phyloP scores from a whole-genome alignment of 176 grass and related monocot genomes.

The Carex littledalei region DNA sequence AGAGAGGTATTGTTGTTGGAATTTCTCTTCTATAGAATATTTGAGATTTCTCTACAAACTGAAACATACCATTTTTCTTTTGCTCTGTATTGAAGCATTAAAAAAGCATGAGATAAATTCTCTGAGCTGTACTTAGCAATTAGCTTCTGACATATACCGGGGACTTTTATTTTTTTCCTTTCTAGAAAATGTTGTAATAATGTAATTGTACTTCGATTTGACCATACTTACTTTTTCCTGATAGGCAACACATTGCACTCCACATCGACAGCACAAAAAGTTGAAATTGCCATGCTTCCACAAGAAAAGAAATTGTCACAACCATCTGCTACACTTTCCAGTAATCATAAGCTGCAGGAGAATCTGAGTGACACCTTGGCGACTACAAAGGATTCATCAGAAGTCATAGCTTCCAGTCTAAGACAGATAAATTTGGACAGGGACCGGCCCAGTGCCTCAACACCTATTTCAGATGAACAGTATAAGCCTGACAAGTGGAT shows the following conservation, averaged over 20 bases:
- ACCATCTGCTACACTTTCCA: conserved; percentile 23
- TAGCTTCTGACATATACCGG: conserved; percentile 18
- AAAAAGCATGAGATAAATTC: conserved; percentile 3
- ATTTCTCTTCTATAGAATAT: conserved; percentile 6
- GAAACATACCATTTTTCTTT: neutral
- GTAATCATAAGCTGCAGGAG: conserved; percentile 29
- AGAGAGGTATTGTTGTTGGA: conserved; percentile 51
- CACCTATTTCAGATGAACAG: conserved; percentile 36
- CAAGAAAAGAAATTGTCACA: conserved; percentile 25
- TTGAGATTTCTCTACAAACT: conserved; percentile 24
- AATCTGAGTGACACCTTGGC: neutral
- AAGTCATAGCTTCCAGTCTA: conserved; percentile 38
- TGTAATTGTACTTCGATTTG: conserved; percentile 6
- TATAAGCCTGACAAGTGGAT: conserved; percentile 96
- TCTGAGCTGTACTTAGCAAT: conserved; percentile 7
- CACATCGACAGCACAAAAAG: conserved; percentile 33
- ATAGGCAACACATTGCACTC: conserved; percentile 29
- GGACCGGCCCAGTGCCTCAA: conserved; percentile 34
- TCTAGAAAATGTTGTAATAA: conserved; percentile 10
- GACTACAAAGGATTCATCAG: conserved; percentile 2
- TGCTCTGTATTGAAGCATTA: conserved; percentile 11
- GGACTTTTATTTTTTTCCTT: neutral
- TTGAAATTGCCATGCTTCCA: conserved; percentile 26
- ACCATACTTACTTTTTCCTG: conserved; percentile 21
- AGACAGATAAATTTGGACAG: conserved; percentile 43